Evolutionary conservation across 1,284 basidiomycete species (phyloP), one percentile per base, ranked within the genome.

Genomic region (Leccinum huronense): DNA sequence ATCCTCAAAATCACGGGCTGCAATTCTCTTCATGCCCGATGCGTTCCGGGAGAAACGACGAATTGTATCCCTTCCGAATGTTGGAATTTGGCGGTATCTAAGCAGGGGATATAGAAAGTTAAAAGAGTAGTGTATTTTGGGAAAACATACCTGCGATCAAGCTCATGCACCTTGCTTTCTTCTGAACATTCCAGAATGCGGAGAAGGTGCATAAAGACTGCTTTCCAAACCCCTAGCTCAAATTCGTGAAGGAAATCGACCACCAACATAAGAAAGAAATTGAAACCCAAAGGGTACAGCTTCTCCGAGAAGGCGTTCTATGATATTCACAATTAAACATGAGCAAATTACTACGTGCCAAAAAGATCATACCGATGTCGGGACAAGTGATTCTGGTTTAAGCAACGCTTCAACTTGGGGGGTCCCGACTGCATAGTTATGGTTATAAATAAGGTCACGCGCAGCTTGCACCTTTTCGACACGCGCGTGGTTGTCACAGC

Each of bases 1-100:
- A 57, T 75, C 74, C 56, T 76, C 69, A 59, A 66, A 75, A 61
- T 76, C 70, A 1, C 65, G 60, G 10, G 55, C 55, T 19, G 55
- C 55, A 36, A 57, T 57, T 23, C 33, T 57, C 55, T 57, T 57
- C 55, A 57, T 57, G 5, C 19, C 55, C 5, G 31, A 57, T 36
- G 33, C 55, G 19, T 34, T 57, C 19, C 19, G 55, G 33, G 55
- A 57, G 31, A 57, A 57, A 57, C 55, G 30, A 5, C 33, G 19
- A 57, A 57, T 57, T 36, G 19, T 57, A 57, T 57, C 55, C 55
- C 55, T 57, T 57, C 33, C 33, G 58, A 68, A 72, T 2, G 33
- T 57, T 57, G 55, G 33, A 57, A 57, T 57, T 57, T 57, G 34
- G 33, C 19, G 55, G 3, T 57, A 57, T 57, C 55, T 57, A 19